Base-by-base conservation (phyloP, 495 filamentous ascomycete genomes). In the Aspergillus leporis region DNA sequence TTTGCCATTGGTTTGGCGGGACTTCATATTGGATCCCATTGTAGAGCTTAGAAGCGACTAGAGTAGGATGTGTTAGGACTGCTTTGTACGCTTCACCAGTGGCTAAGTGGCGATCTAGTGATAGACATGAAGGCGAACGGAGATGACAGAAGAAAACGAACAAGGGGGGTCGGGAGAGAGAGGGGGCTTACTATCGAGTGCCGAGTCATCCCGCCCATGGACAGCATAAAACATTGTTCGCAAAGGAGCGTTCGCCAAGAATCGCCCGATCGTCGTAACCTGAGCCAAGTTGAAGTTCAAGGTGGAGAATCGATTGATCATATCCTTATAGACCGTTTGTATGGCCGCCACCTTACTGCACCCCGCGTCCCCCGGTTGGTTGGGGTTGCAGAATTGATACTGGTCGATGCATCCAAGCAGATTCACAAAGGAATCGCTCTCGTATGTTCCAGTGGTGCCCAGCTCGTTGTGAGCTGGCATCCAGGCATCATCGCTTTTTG, bases 1-100 rank as follows among this genome's bases (percentile, higher is more conserved):
- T 59, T 48, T 64, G 61, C 71, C 71, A 76, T 56, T 76, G 73
- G 45, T 59, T 69, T 1, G 63, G 36, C 0, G 70, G 71, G 10
- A 70, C 50, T 7, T 18, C 32, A n/a, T 59, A 62, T 25, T 51
- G 47, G 13, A 61, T 6, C 5, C 31, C 53, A 25, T 22, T 25
- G 45, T 49, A 60, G 10, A 41, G 38, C 38, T 41, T 41, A n/a
- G n/a, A 14, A 16, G 16, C 51, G 21, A 38, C 34, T 53, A 21
- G n/a, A 12, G n/a, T 10, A 53, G 32, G 18, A 23, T 18, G 2
- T 19, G n/a, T 32, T 38, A 9, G 10, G 51, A 25, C 18, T 53
- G 19, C 18, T 3, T n/a, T 12, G 51, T 30, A 32, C n/a, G n/a
- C n/a, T n/a, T n/a, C n/a, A n/a, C n/a, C n/a, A n/a, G n/a, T n/a